These are phyloP conservation scores for Sugiyamaella pinicola DNA, from an alignment of 1,139 yeast genomes.

Conservation along the genomic window DNA sequence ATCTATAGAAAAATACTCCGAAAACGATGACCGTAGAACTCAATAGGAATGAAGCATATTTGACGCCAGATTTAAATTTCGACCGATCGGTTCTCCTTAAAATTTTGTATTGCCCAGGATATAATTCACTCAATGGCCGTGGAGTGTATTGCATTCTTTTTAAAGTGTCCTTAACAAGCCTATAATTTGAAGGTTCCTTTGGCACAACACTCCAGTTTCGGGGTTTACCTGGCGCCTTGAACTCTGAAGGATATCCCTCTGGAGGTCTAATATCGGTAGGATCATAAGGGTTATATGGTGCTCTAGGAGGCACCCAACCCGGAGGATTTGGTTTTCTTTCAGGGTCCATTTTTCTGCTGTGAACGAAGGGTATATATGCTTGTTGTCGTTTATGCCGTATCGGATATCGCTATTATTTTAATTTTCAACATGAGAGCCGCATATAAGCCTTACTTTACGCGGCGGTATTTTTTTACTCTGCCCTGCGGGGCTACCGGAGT, in stretches of 20 bases:
- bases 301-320: constrained; percentile 81
- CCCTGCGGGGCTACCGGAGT: no score
- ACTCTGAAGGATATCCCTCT: constrained; percentile 84
- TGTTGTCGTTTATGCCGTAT: not conserved
- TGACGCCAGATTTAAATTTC: constrained; percentile 54
- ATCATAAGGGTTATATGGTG: constrained; percentile 85
- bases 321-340: constrained; percentile 74
- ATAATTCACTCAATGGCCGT: constrained; percentile 69
- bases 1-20: constrained; percentile 71
- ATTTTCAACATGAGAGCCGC: no score
- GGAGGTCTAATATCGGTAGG: constrained; percentile 77
- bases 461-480: no score
- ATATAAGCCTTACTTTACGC: no score
- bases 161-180: constrained; percentile 73
- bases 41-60: constrained; percentile 32
- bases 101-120: constrained; percentile 79
- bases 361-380: not conserved
- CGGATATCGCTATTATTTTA: not conserved
- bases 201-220: constrained; percentile 62
- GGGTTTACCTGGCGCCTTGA: constrained; percentile 42
- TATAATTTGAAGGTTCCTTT: constrained; percentile 66
- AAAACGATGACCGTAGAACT: constrained; percentile 41
- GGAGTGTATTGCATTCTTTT: constrained; percentile 75
- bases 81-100: constrained; percentile 60
- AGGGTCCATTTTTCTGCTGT: constrained; percentile 11